Base-by-base conservation (phyloP, 2,329 filamentous ascomycete species). In the Chrysoporthe puriensis region DNA sequence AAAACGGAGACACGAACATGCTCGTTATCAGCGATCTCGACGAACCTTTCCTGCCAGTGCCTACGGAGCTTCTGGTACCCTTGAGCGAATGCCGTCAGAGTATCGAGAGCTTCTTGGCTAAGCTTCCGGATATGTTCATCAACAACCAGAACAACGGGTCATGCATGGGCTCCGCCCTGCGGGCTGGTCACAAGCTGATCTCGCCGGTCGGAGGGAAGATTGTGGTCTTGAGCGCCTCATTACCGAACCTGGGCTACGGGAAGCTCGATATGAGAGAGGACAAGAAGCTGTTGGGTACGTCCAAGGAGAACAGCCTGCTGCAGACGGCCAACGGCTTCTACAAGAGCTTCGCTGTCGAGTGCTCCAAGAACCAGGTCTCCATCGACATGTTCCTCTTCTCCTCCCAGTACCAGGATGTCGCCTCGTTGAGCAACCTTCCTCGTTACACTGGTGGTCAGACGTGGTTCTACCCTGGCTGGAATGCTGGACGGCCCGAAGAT, bases 331-430 rank as follows among this genome's bases (percentile, higher is more conserved):
- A 94, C 82, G 94, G 92, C 76, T 99, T 98, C 80, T 99, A 98
- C 86, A 99, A 99, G 85, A 97, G 93, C 75, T 99, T 99, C 75
- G 96, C 96, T 0, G 96, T 99, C 3, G 96, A 99, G 78, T 99
- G 96, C 80, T 97, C 94, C 48, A 99, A 99, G 84, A 97, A 96
- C 73, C 96, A 99, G 79, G 96, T 99, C 40, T 98, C 94, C 0
- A 94, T 99, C 73, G 94, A 97, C 78, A 97, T 97, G 94, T 97
- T 97, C 83, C 84, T 97, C 62, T 97, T 97, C 82, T 96, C 93
- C 4, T 94, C 93, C 18, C 92, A 96, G 77, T 97, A 99, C 79
- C 96, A 98, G 80, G 96, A 99, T 77, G 96, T 99, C 63, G 96
- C 96, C 5, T 97, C 94, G 43, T 85, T 99, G 64, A 97, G 94